Base-by-base conservation (phyloP, 805 yeast species). In the Jamesozyma piceae region DNA sequence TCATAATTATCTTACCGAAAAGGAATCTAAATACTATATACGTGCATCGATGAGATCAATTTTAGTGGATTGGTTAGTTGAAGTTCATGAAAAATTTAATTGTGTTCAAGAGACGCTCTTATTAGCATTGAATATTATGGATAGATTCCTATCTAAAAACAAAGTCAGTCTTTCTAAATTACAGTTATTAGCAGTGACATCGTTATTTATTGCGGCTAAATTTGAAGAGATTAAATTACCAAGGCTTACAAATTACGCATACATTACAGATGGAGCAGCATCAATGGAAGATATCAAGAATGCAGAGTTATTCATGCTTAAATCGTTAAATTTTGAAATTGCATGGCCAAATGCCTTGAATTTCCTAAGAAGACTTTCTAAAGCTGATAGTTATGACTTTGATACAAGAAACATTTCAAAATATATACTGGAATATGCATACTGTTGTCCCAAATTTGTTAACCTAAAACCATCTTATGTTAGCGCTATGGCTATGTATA, bases 171-270 rank as follows among this genome's bases (percentile, higher is more conserved):
- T 87, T 45, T 86, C 80, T 54, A 78, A 83, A 62, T 65, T 88
- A 39, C 97, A 88, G 67, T 71, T 88, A 47, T 69, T 87, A 44
- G 95, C 95, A 6, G 82, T 92, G 1, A 85, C 95, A 2, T 74
- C 89, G 10, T 65, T 88, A 43, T 84, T 88, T 62, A 82, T 87
- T 49, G 95, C 96, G 33, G 90, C 95, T n/a, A 88, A 88, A 64
- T 85, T 83, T 62, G 95, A 89, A 65, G 97, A 88, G 65, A 92
- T 88, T 22, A 82, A 79, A 57, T 73, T 87, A 14, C 97, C 96
- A 11, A 80, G 88, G 28, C 80, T 88, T 31, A 75, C 81, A 48
- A 83, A 84, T 63, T 89, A 84, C 60, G 83, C 95, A 1, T 83
- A 82, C 58, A 85, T 86, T 45, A 84, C 95, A 22, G 95, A 86